Evolutionary conservation across 345 rosid species (phyloP), one percentile per base, ranked within the genome.

Genomic region (Aquilaria malaccensis): DNA sequence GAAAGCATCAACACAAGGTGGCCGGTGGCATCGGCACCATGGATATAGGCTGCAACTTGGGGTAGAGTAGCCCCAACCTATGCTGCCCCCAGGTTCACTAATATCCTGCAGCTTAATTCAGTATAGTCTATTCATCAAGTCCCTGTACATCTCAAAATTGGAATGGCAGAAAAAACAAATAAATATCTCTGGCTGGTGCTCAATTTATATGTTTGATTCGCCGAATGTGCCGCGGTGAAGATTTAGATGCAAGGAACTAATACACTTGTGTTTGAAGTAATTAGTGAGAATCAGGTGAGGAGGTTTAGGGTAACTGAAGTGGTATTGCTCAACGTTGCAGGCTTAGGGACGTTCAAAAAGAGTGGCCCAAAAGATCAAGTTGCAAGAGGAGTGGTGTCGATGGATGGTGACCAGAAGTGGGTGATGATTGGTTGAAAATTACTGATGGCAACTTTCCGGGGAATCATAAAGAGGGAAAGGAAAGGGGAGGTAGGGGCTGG

Each of bases 401-500:
- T 57, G 77, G 74, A 77, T 62, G 65, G 66, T 55, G 75, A 43
- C 75, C 80, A 69, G 70, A 80, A 7, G 60, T 69, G 5, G 51
- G 72, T 82, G 80, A 83, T 83, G 81, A 85, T 79, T 84, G 69
- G 88, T 52, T 83, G 87, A 81, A 55, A 73, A 76, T 63, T 61
- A 81, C 77, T 2, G 9, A 55, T 59, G 22, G 67, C 73, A 72
- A 72, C 76, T 79, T 75, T 83, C 73, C 55, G 7, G 71, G 75
- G 78, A 70, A 74, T 74, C 74, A 56, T 59, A 60, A 72, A 55
- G 52, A 51, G 62, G 66, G 45, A 68, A 76, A 63, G 58, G 52
- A 49, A 68, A 66, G 62, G 69, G 66, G 66, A 47, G 51, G 43
- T 37, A 37, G 43, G 43, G 43, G 43, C 43, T 37, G 43, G 43